These are phyloP conservation scores for Yamagishiella unicocca DNA, from an alignment of 139 green algal genomes.

Conservation along the genomic window DNA sequence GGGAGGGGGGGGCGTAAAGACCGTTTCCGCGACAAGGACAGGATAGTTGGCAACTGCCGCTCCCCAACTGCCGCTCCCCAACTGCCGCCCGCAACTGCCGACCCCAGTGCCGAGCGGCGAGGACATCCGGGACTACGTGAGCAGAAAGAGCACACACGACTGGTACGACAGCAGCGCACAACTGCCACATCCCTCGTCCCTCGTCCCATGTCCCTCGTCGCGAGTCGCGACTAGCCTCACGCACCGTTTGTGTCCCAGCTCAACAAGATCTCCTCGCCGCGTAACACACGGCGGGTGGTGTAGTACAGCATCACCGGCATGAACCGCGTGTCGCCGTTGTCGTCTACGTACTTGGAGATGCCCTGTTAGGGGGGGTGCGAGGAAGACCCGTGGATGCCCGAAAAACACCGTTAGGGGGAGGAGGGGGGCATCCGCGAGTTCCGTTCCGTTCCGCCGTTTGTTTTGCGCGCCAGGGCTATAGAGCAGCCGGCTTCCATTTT, in stretches of 20 bases:
- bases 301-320: neutral
- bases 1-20: too few relatives aligned
- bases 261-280: neutral
- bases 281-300: neutral
- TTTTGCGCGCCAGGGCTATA: too few relatives aligned
- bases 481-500: too few relatives aligned
- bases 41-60: neutral
- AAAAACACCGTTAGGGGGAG: neutral
- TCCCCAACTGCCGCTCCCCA: neutral
- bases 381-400: neutral
- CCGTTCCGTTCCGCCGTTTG: neutral
- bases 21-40: too few relatives aligned
- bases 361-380: neutral
- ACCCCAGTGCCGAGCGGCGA: neutral
- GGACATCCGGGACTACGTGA: neutral
- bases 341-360: neutral
- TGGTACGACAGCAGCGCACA: neutral
- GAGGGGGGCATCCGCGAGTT: neutral
- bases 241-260: neutral
- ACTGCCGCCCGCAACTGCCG: too few relatives aligned
- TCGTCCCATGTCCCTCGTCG: too few relatives aligned
- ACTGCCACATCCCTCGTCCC: neutral
- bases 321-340: neutral
- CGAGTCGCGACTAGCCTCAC: too few relatives aligned
- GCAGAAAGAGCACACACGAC: neutral